phyloP scores from a whole-genome alignment of 805 yeast species.

The Naumovozyma baii region DNA sequence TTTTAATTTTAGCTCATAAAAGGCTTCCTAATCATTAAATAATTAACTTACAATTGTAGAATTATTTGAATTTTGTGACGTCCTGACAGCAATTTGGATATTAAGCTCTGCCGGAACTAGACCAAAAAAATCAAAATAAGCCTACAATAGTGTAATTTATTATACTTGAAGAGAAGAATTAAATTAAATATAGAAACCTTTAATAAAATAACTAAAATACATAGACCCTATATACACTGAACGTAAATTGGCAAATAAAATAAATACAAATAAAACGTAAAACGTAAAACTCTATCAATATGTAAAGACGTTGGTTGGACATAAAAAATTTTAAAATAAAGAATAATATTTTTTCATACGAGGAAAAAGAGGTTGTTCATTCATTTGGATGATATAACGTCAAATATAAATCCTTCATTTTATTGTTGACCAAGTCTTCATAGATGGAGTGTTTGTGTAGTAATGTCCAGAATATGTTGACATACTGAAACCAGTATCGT shows the following conservation, averaged over 20 bases:
- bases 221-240: conserved; percentile 11
- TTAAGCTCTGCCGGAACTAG: too few relatives aligned
- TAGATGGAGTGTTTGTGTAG: conserved; percentile 43
- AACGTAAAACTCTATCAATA: conserved; percentile 2
- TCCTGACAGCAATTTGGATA: too few relatives aligned
- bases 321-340: background rate
- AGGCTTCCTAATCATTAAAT: too few relatives aligned
- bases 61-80: too few relatives aligned
- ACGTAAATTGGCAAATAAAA: conserved; percentile 1
- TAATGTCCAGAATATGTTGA: conserved; percentile 29
- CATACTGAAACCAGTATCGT: conserved; percentile 62
- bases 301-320: conserved; percentile 1
- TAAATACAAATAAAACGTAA: conserved; percentile 1
- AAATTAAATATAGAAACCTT: conserved; percentile 4
- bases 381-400: background rate
- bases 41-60: too few relatives aligned
- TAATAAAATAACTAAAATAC: conserved; percentile 15
- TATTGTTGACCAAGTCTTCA: conserved; percentile 48
- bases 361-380: background rate
- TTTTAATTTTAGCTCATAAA: too few relatives aligned
- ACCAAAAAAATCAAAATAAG: too few relatives aligned
- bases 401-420: conserved; percentile 10
- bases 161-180: background rate
- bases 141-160: too few relatives aligned
- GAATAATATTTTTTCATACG: background rate